Evolutionary conservation across 805 yeast species (phyloP).

Genomic region (Blastobotrys americana): DNA sequence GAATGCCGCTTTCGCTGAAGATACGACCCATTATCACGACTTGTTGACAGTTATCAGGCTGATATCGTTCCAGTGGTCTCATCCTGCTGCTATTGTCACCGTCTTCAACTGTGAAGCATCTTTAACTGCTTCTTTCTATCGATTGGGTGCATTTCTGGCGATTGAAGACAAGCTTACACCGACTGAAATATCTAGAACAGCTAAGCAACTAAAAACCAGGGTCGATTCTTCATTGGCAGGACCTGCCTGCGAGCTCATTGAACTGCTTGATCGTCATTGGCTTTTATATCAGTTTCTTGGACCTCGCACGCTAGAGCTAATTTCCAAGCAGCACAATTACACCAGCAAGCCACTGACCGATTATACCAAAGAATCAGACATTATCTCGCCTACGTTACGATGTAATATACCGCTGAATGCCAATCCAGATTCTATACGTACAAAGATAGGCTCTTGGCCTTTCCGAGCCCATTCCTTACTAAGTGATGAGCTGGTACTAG

Average conservation of each 20-base stretch:
- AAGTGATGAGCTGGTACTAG: conserved; percentile 58
- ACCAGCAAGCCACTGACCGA: neutral
- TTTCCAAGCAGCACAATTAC: too few species aligned
- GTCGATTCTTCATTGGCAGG: neutral
- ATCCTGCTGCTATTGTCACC: neutral
- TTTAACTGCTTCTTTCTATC: neutral
- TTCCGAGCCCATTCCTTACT: conserved; percentile 62
- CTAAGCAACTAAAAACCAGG: neutral
- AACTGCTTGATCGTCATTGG: neutral
- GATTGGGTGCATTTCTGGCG: neutral
- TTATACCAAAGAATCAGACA: neutral
- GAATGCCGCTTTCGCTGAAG: neutral
- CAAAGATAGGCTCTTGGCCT: conserved; percentile 38
- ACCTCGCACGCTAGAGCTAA: neutral
- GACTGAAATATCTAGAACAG: neutral
- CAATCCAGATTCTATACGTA: neutral
- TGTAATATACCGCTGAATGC: neutral
- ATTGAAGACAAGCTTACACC: neutral
- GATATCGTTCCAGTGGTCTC: neutral
- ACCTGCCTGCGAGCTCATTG: neutral
- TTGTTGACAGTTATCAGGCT: neutral
- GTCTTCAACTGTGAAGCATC: neutral
- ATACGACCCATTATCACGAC: neutral
- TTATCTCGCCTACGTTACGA: neutral
- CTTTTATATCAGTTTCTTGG: neutral